Evolutionary conservation across 1,284 basidiomycete genomes (phyloP), one percentile per base, ranked within the genome.

Genomic region (Trichosporon sp.): DNA sequence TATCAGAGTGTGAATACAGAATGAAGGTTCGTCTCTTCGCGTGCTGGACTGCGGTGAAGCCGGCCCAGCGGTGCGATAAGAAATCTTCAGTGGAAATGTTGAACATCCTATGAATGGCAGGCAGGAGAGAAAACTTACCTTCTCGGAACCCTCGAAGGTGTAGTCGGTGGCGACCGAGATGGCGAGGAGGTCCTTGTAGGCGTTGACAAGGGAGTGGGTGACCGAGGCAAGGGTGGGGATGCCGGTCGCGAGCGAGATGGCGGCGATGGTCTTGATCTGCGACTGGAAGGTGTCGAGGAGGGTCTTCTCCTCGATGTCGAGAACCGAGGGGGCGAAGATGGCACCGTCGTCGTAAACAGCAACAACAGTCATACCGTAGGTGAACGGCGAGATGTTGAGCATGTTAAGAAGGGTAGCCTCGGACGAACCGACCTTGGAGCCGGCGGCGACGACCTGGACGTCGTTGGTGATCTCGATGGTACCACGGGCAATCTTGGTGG

Each of bases 401-500:
- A 99, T 97, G 92, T 99, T 99, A 75, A 99, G 87, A 78, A 99
- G 88, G 72, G 95, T 95, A 70, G 97, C 96, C 86, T 99, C 96
- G 85, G 96, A 99, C 23, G 91, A 84, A 77, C 97, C 97, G 84
- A 99, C 96, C 88, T 93, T 93, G 77, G 88, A 91, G 76, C 95
- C 95, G 70, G 90, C 92, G 65, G 86, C 86, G 78, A 99, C 93
- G 86, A 99, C 95, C 87, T 97, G 91, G 82, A 99, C 91, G 83
- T 98, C 96, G 75, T 90, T 89, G 73, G 98, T 94, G 83, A 99
- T 99, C 92, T 99, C 96, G 81, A 99, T 99, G 69, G 97, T 99
- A 89, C 96, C 96, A 91, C 96, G 92, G 71, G 97, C 95, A 80
- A 99, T 99, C 90, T 99, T 99, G 86, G 96, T 99, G 65, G 97